These are phyloP conservation scores for Pseudomonodictys pantanalensis DNA, from an alignment of 495 filamentous ascomycete species.

Conservation along the genomic window DNA sequence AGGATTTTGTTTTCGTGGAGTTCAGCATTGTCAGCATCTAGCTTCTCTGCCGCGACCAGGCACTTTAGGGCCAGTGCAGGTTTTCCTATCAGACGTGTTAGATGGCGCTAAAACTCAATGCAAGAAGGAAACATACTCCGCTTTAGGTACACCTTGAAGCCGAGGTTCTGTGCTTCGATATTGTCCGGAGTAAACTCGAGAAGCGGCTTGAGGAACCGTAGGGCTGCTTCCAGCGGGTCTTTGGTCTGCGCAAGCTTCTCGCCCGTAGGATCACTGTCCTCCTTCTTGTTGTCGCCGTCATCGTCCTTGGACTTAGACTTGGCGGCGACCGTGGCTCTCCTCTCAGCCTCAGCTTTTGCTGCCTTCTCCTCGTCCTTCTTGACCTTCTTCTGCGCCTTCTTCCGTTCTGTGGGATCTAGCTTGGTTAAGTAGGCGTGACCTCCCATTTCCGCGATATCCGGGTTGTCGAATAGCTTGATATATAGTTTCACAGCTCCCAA, in stretches of 20 bases:
- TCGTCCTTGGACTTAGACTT: constrained; percentile 47
- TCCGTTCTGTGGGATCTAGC: constrained; percentile 67
- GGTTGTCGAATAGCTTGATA: constrained; percentile 73
- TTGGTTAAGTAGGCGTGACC: constrained; percentile 49
- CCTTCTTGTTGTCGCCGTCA: constrained; percentile 62
- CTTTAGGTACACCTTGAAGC: constrained; percentile 85
- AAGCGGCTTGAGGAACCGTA: constrained; percentile 79
- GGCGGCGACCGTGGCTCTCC: constrained; percentile 71
- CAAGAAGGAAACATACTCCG: constrained; percentile 55
- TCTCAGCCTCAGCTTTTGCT: constrained; percentile 76
- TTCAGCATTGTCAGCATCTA: constrained; percentile 70
- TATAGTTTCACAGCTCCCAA: constrained; percentile 79
- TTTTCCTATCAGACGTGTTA: constrained; percentile 60
- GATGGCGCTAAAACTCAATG: constrained; percentile 37
- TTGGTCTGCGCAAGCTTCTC: constrained; percentile 71
- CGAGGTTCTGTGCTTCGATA: constrained; percentile 76
- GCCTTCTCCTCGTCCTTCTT: constrained; percentile 83
- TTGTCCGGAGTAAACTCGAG: constrained; percentile 79
- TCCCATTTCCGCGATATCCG: constrained; percentile 59
- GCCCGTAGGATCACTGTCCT: constrained; percentile 84
- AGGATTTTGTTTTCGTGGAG: constrained; percentile 72
- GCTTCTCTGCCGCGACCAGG: constrained; percentile 65
- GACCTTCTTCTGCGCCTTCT: constrained; percentile 94
- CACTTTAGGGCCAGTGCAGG: constrained; percentile 81
- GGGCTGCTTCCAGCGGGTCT: constrained; percentile 78